phyloP scores from a whole-genome alignment of 2,329 filamentous ascomycete genomes.

The Curvularia spicifera region DNA sequence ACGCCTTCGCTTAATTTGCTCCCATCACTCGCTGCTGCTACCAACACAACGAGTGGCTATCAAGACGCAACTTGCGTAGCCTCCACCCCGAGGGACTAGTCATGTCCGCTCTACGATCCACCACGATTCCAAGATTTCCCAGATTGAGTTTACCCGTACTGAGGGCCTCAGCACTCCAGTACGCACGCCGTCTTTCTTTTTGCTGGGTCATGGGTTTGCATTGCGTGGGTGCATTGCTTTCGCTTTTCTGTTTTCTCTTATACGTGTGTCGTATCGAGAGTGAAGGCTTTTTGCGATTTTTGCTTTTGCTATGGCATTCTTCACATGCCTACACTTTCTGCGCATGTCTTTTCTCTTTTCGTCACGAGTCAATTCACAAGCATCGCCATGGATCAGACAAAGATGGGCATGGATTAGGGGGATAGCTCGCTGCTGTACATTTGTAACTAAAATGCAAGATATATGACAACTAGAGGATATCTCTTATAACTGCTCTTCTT shows the following conservation, averaged over 20 bases:
- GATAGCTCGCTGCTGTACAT: constrained; percentile 21
- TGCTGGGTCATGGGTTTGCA: constrained; percentile 37
- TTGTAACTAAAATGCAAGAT: constrained; percentile 15
- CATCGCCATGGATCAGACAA: constrained; percentile 17
- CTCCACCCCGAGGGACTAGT: constrained; percentile 5
- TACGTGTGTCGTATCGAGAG: constrained; percentile 15
- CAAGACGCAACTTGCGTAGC: constrained; percentile 6
- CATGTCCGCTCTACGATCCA: constrained; percentile 6
- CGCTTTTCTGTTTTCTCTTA: constrained; percentile 24
- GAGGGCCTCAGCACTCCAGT: constrained; percentile 16
- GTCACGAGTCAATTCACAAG: constrained; percentile 10
- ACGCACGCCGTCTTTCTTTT: constrained; percentile 25
- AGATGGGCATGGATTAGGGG: constrained; percentile 14
- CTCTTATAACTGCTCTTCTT: not conserved
- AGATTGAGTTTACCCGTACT: constrained; percentile 17
- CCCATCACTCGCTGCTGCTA: constrained; percentile 16
- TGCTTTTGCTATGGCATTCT: constrained; percentile 17
- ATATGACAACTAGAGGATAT: constrained; percentile 7
- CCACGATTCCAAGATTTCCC: constrained; percentile 16
- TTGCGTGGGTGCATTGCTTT: constrained; percentile 45
- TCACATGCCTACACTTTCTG: not conserved
- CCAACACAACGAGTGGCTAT: constrained; percentile 9
- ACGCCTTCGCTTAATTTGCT: constrained; percentile 21
- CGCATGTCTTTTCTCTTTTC: constrained; percentile 1
- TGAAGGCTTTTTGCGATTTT: constrained; percentile 4